phyloP scores from a whole-genome alignment of 768 basidiomycete genomes.

The Lactifluus echinatus region DNA sequence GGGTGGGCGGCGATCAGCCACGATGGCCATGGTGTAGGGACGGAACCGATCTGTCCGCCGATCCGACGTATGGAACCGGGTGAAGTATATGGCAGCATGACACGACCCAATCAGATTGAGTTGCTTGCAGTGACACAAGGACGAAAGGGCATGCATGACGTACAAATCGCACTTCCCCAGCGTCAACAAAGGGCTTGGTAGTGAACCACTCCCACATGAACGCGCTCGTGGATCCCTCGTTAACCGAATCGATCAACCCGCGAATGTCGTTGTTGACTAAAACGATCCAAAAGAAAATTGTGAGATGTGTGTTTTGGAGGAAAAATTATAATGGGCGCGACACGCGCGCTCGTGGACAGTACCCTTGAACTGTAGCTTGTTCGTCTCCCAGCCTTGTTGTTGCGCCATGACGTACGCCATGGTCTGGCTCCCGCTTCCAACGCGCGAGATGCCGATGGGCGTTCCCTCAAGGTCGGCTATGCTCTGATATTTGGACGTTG shows the following conservation, averaged over 20 bases:
- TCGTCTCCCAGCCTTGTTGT: conserved; percentile 71
- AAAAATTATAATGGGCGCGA: not conserved
- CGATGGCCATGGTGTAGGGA: conserved; percentile 93
- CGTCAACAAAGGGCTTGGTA: conserved; percentile 71
- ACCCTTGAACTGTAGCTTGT: conserved; percentile 66
- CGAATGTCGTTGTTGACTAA: conserved; percentile 76
- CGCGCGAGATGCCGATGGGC: conserved; percentile 80
- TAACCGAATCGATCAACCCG: conserved; percentile 78
- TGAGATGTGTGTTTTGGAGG: not conserved
- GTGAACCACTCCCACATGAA: conserved; percentile 98
- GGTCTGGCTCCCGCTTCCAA: conserved; percentile 86
- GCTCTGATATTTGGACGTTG: conserved; percentile 54
- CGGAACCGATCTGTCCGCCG: conserved; percentile 57
- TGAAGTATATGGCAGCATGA: too few relatives aligned
- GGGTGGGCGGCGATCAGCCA: conserved; percentile 92
- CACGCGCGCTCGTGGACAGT: too few relatives aligned
- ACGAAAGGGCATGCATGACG: conserved; percentile 28
- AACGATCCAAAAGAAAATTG: not conserved
- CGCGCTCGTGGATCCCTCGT: conserved; percentile 78
- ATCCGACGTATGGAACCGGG: too few relatives aligned
- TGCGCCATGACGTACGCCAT: conserved; percentile 96
- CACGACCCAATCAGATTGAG: too few relatives aligned
- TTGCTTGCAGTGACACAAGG: too few relatives aligned
- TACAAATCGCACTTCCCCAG: conserved; percentile 76
- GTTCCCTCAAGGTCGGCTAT: conserved; percentile 73